Conservation (phyloP, 805 yeast species). For the Spathaspora boniae region DNA sequence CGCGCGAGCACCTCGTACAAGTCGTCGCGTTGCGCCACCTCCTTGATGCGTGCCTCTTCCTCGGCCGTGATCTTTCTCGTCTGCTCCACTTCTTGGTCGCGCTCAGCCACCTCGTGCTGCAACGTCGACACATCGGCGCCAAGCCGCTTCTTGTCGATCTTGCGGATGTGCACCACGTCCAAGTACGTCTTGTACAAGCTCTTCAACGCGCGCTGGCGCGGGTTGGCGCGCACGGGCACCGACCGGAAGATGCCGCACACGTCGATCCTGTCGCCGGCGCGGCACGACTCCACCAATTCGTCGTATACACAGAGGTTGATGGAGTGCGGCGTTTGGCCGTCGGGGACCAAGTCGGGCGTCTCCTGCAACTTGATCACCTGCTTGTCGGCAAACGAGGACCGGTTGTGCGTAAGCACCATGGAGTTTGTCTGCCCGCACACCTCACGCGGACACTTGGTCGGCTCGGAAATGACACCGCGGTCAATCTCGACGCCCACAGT, state of each 20-base stretch:
- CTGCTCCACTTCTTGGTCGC: constrained; percentile 76
- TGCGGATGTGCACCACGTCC: constrained; percentile 90
- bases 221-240: constrained; percentile 83
- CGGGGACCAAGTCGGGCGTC: constrained; percentile 94
- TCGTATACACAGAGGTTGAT: constrained; percentile 92
- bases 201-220: constrained; percentile 80
- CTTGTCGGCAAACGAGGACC: constrained; percentile 91
- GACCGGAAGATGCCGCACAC: constrained; percentile 95
- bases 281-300: constrained; percentile 88
- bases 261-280: constrained; percentile 96
- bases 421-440: constrained; percentile 80
- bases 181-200: constrained; percentile 86
- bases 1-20: constrained; percentile 82
- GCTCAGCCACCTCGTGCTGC: constrained; percentile 47
- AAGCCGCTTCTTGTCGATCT: constrained; percentile 75
- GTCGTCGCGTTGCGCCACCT: constrained; percentile 65
- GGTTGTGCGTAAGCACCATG: constrained; percentile 86
- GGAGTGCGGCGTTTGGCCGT: constrained; percentile 98
- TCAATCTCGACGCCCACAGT: constrained; percentile 89
- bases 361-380: constrained; percentile 94
- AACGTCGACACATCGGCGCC: constrained; percentile 76
- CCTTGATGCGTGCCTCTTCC: constrained; percentile 63
- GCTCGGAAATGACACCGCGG: constrained; percentile 92
- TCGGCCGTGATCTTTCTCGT: constrained; percentile 62
- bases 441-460: constrained; percentile 86